Conservation (phyloP, 768 basidiomycete genomes). For the Rhodocollybia butyracea region DNA sequence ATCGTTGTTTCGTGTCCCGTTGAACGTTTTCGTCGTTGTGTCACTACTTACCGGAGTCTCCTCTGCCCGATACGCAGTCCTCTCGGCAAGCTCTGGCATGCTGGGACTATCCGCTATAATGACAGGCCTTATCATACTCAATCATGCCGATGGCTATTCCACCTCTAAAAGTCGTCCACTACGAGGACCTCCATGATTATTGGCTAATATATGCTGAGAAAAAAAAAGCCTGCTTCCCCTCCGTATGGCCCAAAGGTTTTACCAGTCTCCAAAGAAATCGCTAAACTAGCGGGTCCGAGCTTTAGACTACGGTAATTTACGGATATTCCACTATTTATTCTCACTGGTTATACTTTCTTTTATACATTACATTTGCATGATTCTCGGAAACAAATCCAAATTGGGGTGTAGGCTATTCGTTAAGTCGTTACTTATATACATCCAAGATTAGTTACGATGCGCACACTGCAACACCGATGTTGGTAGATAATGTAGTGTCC, state of each 20-base stretch:
- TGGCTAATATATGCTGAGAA: not conserved
- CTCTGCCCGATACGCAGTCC: conserved; percentile 53
- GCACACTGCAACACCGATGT: conserved; percentile 7
- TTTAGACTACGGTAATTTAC: no score
- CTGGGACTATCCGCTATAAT: conserved; percentile 44
- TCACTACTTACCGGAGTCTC: conserved; percentile 69
- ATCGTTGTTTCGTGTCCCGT: conserved; percentile 69
- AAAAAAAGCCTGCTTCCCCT: no score
- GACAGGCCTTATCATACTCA: conserved; percentile 38
- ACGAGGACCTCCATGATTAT: not conserved
- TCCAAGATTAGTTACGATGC: not conserved
- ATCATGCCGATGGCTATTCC: conserved; percentile 17
- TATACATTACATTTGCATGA: not conserved
- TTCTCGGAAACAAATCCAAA: not conserved
- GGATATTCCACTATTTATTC: no score
- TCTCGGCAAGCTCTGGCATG: conserved; percentile 44
- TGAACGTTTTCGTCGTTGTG: conserved; percentile 71
- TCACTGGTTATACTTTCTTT: no score
- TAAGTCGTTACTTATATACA: not conserved
- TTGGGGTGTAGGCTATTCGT: not conserved
- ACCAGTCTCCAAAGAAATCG: no score
- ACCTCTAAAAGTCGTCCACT: not conserved
- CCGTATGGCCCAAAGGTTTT: no score
- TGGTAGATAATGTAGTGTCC: not conserved
- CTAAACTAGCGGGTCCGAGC: no score